Evolutionary conservation across 1,139 yeast species (phyloP).

Genomic region (Geotrichum restrictum): DNA sequence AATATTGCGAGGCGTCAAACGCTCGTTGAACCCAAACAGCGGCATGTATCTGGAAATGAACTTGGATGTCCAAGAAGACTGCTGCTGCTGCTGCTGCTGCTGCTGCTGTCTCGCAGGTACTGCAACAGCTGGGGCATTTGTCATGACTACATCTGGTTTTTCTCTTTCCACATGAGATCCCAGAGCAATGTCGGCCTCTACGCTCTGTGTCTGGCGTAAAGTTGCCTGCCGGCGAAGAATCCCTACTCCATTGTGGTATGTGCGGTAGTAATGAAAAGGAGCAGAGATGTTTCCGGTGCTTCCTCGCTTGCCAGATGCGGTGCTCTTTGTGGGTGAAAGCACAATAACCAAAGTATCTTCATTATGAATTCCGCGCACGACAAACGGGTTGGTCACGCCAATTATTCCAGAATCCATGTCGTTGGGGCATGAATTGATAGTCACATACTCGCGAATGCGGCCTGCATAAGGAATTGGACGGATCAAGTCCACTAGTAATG

Average conservation of each 20-base stretch:
- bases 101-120: neutral
- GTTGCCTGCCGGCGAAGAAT: conserved; percentile 15
- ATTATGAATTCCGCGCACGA: conserved; percentile 22
- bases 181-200: neutral
- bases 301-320: neutral
- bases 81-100: neutral
- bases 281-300: conserved; percentile 5
- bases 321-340: conserved; percentile 4
- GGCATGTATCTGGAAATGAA: conserved; percentile 9
- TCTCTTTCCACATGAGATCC: neutral
- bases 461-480: conserved; percentile 29
- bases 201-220: conserved; percentile 14
- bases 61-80: conserved; percentile 14
- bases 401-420: conserved; percentile 25
- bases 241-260: conserved; percentile 16
- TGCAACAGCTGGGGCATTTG: neutral
- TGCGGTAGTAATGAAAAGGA: conserved; percentile 17
- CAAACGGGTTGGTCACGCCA: conserved; percentile 33
- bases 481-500: conserved; percentile 28
- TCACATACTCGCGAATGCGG: conserved; percentile 32
- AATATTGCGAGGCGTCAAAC: conserved; percentile 6
- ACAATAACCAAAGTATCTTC: conserved; percentile 14
- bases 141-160: conserved; percentile 2
- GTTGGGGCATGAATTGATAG: conserved; percentile 28
- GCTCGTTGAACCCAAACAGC: conserved; percentile 6